Conservation (phyloP, 202 grass and related monocot species). For the Eragrostis tef region DNA sequence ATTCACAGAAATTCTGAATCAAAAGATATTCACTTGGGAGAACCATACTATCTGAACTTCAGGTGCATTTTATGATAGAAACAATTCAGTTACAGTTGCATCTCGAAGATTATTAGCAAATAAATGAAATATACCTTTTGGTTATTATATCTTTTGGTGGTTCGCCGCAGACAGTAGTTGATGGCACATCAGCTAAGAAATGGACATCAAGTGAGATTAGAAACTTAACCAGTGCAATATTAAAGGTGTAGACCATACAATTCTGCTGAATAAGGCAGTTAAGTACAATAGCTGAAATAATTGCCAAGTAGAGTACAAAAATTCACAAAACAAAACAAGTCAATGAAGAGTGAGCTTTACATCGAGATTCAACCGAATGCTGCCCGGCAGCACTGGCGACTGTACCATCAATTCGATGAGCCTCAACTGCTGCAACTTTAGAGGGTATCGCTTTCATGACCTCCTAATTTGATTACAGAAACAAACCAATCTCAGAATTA, state of each 20-base stretch:
- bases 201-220: slow-evolving; percentile 17
- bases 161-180: slow-evolving; percentile 13
- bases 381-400: not conserved
- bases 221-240: slow-evolving; percentile 11
- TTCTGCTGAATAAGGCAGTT: slow-evolving; percentile 12
- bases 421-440: slow-evolving; percentile 1
- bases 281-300: slow-evolving; percentile 23
- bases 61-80: not conserved
- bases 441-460: not conserved
- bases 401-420: slow-evolving; percentile 27
- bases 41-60: slow-evolving; percentile 6
- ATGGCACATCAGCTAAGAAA: slow-evolving; percentile 37
- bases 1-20: slow-evolving; percentile 27
- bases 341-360: slow-evolving; percentile 45
- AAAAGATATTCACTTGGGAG: slow-evolving; percentile 18
- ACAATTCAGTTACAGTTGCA: not conserved
- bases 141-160: slow-evolving; percentile 31
- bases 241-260: slow-evolving; percentile 2
- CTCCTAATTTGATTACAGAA: slow-evolving; percentile 33
- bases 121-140: slow-evolving; percentile 44
- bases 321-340: slow-evolving; percentile 15
- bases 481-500: slow-evolving; percentile 23
- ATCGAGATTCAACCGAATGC: slow-evolving; percentile 38
- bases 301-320: not conserved
- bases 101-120: slow-evolving; percentile 8